Conservation (phyloP, 805 yeast genomes). For the Candida maris region DNA sequence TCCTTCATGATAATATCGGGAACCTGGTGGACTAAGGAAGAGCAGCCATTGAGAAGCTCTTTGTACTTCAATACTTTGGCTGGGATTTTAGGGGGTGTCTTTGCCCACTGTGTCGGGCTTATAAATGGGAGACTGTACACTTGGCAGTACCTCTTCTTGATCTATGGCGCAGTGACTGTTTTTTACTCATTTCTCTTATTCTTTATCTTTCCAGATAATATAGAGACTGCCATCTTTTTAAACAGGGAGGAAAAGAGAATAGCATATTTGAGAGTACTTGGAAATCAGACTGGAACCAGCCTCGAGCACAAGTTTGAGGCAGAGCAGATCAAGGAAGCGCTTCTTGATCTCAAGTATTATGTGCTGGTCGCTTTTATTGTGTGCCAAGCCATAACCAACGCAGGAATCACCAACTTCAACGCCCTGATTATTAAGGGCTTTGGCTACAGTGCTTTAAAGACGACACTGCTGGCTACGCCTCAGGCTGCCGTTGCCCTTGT, state of each 20-base stretch:
- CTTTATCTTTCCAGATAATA: conserved; percentile 48
- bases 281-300: conserved; percentile 38
- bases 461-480: conserved; percentile 26
- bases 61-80: conserved; percentile 43
- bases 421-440: conserved; percentile 29
- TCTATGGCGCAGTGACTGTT: conserved; percentile 50
- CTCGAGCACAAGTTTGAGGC: conserved; percentile 35
- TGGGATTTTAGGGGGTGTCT: conserved; percentile 22
- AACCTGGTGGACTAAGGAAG: conserved; percentile 47
- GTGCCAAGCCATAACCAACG: conserved; percentile 10
- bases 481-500: conserved; percentile 30
- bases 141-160: conserved; percentile 51
- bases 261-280: conserved; percentile 38
- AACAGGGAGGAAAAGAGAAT: conserved; percentile 45
- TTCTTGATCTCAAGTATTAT: conserved; percentile 39
- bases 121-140: conserved; percentile 19
- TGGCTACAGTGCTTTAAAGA: conserved; percentile 22
- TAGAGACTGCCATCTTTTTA: conserved; percentile 43
- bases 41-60: conserved; percentile 40
- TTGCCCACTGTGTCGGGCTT: conserved; percentile 28
- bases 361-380: conserved; percentile 23
- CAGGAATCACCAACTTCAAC: conserved; percentile 30
- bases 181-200: conserved; percentile 29
- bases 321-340: conserved; percentile 40
- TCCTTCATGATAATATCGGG: conserved; percentile 47